These are phyloP conservation scores for Cerrena zonata DNA, from an alignment of 1,284 basidiomycete genomes.

Conservation along the genomic window DNA sequence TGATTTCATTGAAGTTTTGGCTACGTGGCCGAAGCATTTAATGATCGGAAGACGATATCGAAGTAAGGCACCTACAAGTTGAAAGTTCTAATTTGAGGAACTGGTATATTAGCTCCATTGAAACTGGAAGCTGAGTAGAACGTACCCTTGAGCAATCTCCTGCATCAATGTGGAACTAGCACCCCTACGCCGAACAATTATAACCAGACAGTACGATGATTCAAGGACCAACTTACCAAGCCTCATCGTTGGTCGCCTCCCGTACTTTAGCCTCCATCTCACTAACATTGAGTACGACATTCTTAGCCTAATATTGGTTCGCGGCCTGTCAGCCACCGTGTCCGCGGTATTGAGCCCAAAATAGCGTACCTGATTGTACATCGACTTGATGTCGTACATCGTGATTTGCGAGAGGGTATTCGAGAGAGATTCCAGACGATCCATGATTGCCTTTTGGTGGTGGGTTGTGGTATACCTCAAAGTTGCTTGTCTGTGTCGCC, in stretches of 20 bases:
- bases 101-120: not conserved
- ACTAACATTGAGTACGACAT: constrained; percentile 88
- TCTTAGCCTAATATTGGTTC: constrained; percentile 59
- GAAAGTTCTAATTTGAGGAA: constrained; percentile 58
- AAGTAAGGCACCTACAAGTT: constrained; percentile 90
- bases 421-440: constrained; percentile 58
- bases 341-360: not conserved
- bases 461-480: too few relatives aligned
- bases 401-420: constrained; percentile 70
- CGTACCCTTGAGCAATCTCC: constrained; percentile 92
- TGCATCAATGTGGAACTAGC: constrained; percentile 98
- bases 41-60: constrained; percentile 73
- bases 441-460: constrained; percentile 22
- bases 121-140: constrained; percentile 13
- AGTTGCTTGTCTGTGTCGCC: too few relatives aligned
- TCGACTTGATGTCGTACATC: constrained; percentile 88
- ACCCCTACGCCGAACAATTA: constrained; percentile 56
- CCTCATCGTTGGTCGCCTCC: constrained; percentile 97
- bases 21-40: constrained; percentile 34
- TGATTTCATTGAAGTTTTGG: constrained; percentile 98
- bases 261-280: constrained; percentile 97
- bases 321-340: not conserved
- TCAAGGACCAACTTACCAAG: constrained; percentile 61
- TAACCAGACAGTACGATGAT: not conserved
- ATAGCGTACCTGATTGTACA: constrained; percentile 78